phyloP scores from a whole-genome alignment of 257 asterid genomes.

The Capsicum pubescens region DNA sequence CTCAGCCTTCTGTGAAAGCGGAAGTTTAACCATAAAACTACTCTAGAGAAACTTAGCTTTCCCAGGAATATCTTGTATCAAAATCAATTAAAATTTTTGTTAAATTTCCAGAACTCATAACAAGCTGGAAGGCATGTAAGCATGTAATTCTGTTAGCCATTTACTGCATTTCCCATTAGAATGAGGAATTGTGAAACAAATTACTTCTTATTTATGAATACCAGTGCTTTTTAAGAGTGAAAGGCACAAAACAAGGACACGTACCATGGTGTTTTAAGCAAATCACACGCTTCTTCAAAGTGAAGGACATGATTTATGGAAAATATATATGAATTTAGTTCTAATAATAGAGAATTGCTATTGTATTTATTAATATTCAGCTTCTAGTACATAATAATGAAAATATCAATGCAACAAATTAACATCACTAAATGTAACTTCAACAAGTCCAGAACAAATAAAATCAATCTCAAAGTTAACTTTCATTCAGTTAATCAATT shows the following conservation, averaged over 20 bases:
- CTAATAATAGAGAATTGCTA: no score
- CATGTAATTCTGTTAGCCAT: neutral
- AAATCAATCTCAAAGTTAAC: no score
- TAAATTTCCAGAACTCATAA: neutral
- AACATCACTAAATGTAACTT: no score
- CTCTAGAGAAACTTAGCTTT: neutral
- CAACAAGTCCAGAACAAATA: no score
- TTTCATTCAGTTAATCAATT: no score
- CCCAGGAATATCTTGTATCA: neutral
- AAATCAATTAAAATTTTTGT: neutral
- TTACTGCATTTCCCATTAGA: neutral
- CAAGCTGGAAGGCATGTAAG: neutral
- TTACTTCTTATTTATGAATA: conserved; percentile 6
- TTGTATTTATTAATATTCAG: no score
- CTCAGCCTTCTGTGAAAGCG: neutral
- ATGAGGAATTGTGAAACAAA: neutral
- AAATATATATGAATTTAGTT: neutral
- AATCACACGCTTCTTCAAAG: neutral
- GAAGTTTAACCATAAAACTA: neutral
- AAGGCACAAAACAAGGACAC: neutral
- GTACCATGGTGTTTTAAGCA: neutral
- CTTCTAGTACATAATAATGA: no score
- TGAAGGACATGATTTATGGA: neutral
- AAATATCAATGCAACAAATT: no score
- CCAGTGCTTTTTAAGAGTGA: neutral